Percentiles rank a stretch among this genome's conserved stretches.
These are phyloP conservation scores for Olyra latifolia DNA, from an alignment of 176 grass and related monocot species.

Conservation along the genomic window DNA sequence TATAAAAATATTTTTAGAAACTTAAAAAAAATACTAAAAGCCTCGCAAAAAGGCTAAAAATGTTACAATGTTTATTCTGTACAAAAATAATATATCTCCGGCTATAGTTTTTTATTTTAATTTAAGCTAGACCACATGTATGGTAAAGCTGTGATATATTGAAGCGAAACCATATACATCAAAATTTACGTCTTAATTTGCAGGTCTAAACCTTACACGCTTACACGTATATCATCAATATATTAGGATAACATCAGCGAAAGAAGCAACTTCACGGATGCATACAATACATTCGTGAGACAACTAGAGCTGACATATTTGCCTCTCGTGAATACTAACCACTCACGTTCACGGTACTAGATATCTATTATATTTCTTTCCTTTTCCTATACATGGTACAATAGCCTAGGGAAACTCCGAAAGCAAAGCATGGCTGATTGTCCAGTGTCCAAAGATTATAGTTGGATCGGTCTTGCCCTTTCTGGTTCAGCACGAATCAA, in stretches of 20 bases:
- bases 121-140: no score
- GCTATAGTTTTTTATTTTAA: no score
- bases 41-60: no score
- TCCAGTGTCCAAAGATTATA: background rate
- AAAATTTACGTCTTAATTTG: background rate
- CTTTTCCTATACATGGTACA: conserved; percentile 10
- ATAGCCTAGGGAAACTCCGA: no score
- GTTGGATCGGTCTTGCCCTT: background rate
- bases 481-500: background rate
- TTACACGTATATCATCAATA: background rate
- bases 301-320: background rate
- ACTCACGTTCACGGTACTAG: background rate
- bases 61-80: no score
- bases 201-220: background rate
- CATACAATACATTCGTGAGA: background rate
- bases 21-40: no score
- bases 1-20: no score
- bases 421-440: no score
- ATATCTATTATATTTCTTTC: background rate
- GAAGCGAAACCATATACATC: background rate
- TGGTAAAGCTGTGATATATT: background rate
- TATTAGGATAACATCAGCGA: background rate
- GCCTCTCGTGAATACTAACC: background rate
- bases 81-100: no score
- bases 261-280: background rate